A percentile compares a stretch with the other conserved stretches of the same genome.
Evolutionary conservation across 139 green algal genomes (phyloP).

Genomic region (Closterium sp.): DNA sequence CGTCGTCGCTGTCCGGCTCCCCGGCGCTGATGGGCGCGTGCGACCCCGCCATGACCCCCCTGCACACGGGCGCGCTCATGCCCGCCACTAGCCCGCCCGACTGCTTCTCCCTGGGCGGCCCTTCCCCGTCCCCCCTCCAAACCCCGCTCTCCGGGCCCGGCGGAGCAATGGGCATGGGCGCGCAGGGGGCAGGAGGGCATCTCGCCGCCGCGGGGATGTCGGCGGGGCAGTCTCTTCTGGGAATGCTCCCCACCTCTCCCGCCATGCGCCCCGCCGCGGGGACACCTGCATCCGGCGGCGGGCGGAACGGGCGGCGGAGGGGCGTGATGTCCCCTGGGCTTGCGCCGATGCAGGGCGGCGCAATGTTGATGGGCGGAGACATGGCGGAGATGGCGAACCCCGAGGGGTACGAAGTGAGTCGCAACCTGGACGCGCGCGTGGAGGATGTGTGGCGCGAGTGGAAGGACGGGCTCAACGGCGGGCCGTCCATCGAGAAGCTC

Average conservation of each 20-base stretch:
- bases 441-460: constrained; percentile 10
- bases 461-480: constrained; percentile 8
- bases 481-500: constrained; percentile 3
- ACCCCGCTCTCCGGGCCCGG: not conserved
- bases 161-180: not conserved
- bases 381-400: constrained; percentile 3
- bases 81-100: not conserved
- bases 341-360: not conserved
- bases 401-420: constrained; percentile 12
- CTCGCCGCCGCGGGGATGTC: not conserved
- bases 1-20: not conserved
- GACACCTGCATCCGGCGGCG: not conserved
- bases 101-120: not conserved
- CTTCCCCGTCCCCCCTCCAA: not conserved
- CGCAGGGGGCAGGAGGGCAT: not conserved
- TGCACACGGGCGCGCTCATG: not conserved
- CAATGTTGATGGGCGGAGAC: constrained; percentile 2
- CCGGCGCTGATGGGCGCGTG: not conserved
- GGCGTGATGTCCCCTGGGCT: not conserved
- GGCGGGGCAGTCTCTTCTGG: not conserved
- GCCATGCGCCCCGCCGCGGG: not conserved
- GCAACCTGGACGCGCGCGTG: not conserved
- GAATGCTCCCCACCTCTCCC: not conserved
- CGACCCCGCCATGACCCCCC: not conserved
- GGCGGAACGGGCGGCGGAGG: not conserved